Base-by-base conservation (phyloP, 805 yeast genomes). In the Hanseniaspora jakobsenii region DNA sequence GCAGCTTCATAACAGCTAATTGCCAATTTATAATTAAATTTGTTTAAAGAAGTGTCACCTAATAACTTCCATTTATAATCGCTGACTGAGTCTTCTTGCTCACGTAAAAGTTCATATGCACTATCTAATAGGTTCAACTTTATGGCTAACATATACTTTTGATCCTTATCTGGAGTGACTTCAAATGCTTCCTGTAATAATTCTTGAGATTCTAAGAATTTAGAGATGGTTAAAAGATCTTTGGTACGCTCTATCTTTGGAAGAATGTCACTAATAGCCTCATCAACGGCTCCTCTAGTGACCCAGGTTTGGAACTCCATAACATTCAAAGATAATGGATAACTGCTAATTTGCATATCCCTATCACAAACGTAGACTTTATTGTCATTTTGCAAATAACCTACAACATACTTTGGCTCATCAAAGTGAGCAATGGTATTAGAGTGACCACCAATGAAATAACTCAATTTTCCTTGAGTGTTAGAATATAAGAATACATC, bases 281-380 rank as follows among this genome's bases (percentile, higher is more conserved):
- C 81, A 51, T 86, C 95, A 53, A 87, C 65, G 58, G 93, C 97
- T 40, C 96, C 96, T 60, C 98, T 79, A 63, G 89, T 71, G 3
- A 89, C 95, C 47, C 87, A 75, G 1, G 99, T 91, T 69, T 91
- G 97, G 66, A 86, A 87, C 66, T 89, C 97, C 52, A 91, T 71
- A 3, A 91, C 94, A 8, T 86, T 75, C 28, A 89, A 65, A 28
- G 94, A 83, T 41, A 91, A 71, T 56, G 71, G 77, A 69, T 87
- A 86, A 18, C 94, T 75, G 32, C 80, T 67, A 38, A 91, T 79
- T 52, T 81, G 80, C 57, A 86, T 73, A 49, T 89, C 86, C 65
- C 86, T 87, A 66, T 91, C 98, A 50, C 91, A 77, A 54, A 91
- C 75, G 60, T 86, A 91, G 46, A 91, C 78, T 53, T 79, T 83